These are phyloP conservation scores for Pseudozyma sp. DNA, from an alignment of 1,284 basidiomycete species.

Conservation along the genomic window DNA sequence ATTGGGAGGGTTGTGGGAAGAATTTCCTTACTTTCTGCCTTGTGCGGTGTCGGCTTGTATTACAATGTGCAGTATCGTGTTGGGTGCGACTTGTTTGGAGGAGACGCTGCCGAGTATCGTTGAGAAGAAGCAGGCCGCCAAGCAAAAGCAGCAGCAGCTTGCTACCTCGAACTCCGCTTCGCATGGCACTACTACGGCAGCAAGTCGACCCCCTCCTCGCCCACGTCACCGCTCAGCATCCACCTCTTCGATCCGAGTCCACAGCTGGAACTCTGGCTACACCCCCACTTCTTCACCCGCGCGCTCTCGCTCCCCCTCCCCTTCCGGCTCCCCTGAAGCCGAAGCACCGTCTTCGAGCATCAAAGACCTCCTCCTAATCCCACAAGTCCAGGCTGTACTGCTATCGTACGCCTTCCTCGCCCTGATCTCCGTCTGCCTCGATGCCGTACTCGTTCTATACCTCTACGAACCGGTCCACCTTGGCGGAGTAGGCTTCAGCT, in stretches of 20 bases:
- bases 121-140: conserved; percentile 13
- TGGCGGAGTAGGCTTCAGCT: conserved; percentile 48
- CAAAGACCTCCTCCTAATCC: conserved; percentile 28
- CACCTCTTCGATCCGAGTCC: conserved; percentile 11
- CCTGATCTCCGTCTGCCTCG: conserved; percentile 42
- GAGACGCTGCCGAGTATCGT: conserved; percentile 62
- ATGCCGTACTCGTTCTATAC: conserved; percentile 52
- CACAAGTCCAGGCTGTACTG: conserved; percentile 60
- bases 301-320: conserved; percentile 6
- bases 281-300: conserved; percentile 26
- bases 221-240: conserved; percentile 14
- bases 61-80: conserved; percentile 53
- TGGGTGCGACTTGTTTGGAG: conserved; percentile 64
- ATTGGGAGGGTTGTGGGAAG: conserved; percentile 43
- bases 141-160: background rate
- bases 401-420: conserved; percentile 47
- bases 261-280: conserved; percentile 40
- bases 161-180: background rate
- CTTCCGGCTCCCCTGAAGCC: background rate
- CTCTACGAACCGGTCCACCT: conserved; percentile 48
- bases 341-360: conserved; percentile 1
- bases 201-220: background rate
- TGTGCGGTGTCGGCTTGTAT: conserved; percentile 59
- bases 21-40: conserved; percentile 50
- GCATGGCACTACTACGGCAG: conserved; percentile 3